Base-by-base conservation (phyloP, 257 asterid species). In the Solanum arcanum region DNA sequence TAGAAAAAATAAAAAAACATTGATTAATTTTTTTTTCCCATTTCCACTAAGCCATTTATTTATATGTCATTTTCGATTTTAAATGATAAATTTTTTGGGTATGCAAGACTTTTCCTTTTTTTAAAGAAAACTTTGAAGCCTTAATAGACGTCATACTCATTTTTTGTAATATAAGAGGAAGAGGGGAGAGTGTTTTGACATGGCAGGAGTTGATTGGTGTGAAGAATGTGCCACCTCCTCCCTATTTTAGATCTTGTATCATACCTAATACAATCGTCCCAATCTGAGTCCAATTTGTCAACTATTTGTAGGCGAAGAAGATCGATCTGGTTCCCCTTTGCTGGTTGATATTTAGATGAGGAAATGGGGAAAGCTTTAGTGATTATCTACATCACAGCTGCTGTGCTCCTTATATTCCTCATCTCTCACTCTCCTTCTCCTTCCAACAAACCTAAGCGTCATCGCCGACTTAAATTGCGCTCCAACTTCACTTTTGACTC, bases 401-500 rank as follows among this genome's bases (percentile, higher is more conserved):
- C 98, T 39, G 84, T 93, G 41, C 78, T 90, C 75, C 89, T 97
- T 59, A 91, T 97, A 0, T 88, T 95, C 74, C 91, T 94, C 86
- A 90, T 97, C 89, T 94, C 98, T 86, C 98, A 92, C 80, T 92
- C 95, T 88, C 90, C 96, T 89, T 92, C 96, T 88, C 90, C 96
- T 89, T 44, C 89, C 86, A 90, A 88, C 69, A 84, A 91, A 90
- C 89, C 87, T 87, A 86, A 77, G 75, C 87, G 87, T 74, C 94
- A 92, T 91, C 98, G 98, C 89, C 98, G 98, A 89, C 96, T 97
- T 73, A 94, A 90, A 83, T 88, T 95, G 88, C 97, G 99, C 18
- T 96, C 99, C 7, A 95, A 95, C 94, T 96, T 95, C 92, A 94
- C 94, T 59, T 93, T 94, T 88, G 85, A 81, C 46, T 13, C 12